Base-by-base conservation (phyloP, 1,284 basidiomycete species). In the Paramarasmius palmivorus region DNA sequence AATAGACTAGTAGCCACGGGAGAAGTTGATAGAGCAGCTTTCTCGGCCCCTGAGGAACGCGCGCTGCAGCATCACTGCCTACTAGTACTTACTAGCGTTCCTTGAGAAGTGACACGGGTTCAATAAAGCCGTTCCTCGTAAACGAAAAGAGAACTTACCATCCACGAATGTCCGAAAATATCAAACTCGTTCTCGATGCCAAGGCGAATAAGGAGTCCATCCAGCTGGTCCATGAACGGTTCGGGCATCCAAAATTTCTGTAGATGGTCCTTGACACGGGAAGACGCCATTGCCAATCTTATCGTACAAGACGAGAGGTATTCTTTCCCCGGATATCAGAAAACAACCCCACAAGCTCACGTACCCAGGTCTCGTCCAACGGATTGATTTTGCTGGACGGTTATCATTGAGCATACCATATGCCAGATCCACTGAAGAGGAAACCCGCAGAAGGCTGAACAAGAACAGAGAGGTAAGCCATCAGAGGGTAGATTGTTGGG, bases 151-250 rank as follows among this genome's bases (percentile, higher is more conserved):
- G 5, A 15, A 42, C 39, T 9, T 19, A 55, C 74, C 74, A 44
- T 75, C 75, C 75, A 77, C 10, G 73, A 73, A 15, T 74, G 70
- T n/a, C 72, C 74, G 5, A 73, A 50, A 4, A 75, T 7, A 47
- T 62, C 50, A 50, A 65, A 75, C 41, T 61, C 41, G n/a, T 40
- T 20, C 22, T 5, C 15, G n/a, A 50, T 41, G 15, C 50, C 68
- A 53, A 72, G 54, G 54, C 66, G 59, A 19, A 57, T 14, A 15
- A 74, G 50, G 3, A 72, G 55, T 50, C 68, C 70, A 44, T 69
- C 61, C 29, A 72, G 64, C 59, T 72, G 70, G 44, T 68, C 63
- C 49, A 71, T 56, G 57, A 73, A 70, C 5, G 68, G 56, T 36
- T 65, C 34, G 8, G 56, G 44, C 6, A 62, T 72, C 75, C 74